phyloP scores from a whole-genome alignment of 352 stramenopile genomes.

The Pythium sp. region DNA sequence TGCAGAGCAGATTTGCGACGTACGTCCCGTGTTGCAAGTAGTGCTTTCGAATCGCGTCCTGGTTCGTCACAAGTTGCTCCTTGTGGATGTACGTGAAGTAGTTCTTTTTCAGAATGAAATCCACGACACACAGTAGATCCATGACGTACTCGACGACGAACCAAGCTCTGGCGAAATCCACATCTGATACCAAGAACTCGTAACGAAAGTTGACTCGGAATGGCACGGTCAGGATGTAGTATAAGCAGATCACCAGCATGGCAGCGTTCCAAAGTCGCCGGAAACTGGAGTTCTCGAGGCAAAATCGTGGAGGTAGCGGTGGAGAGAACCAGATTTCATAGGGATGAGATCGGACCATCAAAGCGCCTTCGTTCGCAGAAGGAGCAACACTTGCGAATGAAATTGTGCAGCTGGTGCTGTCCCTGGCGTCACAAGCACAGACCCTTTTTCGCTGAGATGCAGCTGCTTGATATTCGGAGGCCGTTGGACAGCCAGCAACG shows the following conservation, averaged over 20 bases:
- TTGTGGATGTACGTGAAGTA: constrained; percentile 33
- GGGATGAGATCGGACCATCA: constrained; percentile 2
- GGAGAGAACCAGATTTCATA: constrained; percentile 34
- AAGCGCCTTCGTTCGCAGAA: not conserved
- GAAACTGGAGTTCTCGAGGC: constrained; percentile 27
- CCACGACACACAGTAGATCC: constrained; percentile 28
- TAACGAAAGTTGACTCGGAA: constrained; percentile 31
- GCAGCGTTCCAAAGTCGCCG: constrained; percentile 22
- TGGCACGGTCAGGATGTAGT: constrained; percentile 29
- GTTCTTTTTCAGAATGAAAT: constrained; percentile 31
- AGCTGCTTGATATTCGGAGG: not conserved
- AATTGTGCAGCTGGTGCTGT: not conserved
- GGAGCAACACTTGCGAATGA: not conserved
- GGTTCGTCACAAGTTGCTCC: constrained; percentile 31
- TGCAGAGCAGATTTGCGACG: constrained; percentile 25
- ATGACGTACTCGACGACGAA: constrained; percentile 36
- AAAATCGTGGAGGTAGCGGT: constrained; percentile 22
- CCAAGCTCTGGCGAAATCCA: constrained; percentile 17
- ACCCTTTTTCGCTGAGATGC: not conserved
- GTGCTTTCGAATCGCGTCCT: constrained; percentile 22
- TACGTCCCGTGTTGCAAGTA: constrained; percentile 32
- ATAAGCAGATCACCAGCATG: constrained; percentile 27
- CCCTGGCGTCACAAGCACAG: not conserved
- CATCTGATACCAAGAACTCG: constrained; percentile 17
- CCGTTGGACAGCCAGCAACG: not conserved